phyloP scores from a whole-genome alignment of 2,329 filamentous ascomycete species.

The Paecilomyces variotii region DNA sequence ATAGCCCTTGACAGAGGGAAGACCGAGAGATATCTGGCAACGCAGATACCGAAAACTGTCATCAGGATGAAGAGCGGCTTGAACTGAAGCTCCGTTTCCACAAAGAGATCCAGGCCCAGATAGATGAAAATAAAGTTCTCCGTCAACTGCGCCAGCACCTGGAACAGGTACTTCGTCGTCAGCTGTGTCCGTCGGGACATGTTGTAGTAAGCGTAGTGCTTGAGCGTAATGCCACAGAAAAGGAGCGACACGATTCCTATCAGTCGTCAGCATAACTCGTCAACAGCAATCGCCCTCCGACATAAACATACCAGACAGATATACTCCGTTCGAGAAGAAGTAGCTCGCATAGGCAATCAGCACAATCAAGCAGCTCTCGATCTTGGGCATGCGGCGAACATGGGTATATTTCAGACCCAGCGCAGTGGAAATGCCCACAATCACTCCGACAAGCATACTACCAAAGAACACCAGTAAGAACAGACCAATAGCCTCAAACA shows the following conservation, averaged over 20 bases:
- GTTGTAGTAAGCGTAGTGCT: conserved; percentile 99
- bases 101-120: conserved; percentile 87
- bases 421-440: conserved; percentile 80
- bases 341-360: conserved; percentile 94
- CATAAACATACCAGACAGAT: conserved; percentile 70
- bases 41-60: conserved; percentile 83
- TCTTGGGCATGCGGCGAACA: conserved; percentile 85
- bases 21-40: conserved; percentile 85
- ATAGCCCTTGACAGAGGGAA: conserved; percentile 85
- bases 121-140: conserved; percentile 99
- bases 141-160: conserved; percentile 85
- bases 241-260: conserved; percentile 91
- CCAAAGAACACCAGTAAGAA: conserved; percentile 96
- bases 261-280: conserved; percentile 9
- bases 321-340: conserved; percentile 92
- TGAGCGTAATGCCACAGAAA: conserved; percentile 96
- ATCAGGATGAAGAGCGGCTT: conserved; percentile 94
- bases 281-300: conserved; percentile 1
- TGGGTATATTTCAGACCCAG: conserved; percentile 90
- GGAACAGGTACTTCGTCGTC: conserved; percentile 96
- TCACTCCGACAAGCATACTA: conserved; percentile 78
- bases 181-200: conserved; percentile 97
- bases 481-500: conserved; percentile 86
- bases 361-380: conserved; percentile 89
- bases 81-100: conserved; percentile 77